A percentile compares a stretch with the other conserved stretches of the same genome.
phyloP scores from a whole-genome alignment of 208 protist species.

The Leishmania mexicana region DNA sequence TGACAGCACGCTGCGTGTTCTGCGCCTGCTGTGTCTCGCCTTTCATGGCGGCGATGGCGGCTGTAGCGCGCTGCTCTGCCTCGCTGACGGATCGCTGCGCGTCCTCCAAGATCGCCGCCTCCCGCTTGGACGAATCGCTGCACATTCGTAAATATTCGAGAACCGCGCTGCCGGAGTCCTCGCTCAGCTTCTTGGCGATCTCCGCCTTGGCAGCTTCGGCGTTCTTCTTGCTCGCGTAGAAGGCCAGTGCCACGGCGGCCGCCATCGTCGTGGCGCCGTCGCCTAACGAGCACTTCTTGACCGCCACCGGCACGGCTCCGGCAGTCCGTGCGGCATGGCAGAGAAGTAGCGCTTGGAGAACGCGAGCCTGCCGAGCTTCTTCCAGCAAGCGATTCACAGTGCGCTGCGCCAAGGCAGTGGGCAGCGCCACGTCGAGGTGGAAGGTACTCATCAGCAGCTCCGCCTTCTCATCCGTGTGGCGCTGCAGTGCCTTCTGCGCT shows the following conservation, averaged over 20 bases:
- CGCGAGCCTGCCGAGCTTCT: constrained; percentile 17
- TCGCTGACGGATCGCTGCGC: constrained; percentile 23
- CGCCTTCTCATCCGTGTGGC: constrained; percentile 10
- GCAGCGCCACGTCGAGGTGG: constrained; percentile 8
- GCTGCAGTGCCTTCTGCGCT: background rate
- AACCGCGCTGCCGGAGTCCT: constrained; percentile 5
- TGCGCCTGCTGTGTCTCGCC: constrained; percentile 13
- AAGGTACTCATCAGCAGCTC: constrained; percentile 16
- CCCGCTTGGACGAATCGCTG: constrained; percentile 9
- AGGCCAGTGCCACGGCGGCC: constrained; percentile 28
- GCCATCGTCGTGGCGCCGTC: constrained; percentile 5
- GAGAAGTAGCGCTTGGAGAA: constrained; percentile 30
- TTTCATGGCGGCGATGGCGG: constrained; percentile 21
- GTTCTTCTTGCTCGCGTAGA: constrained; percentile 14
- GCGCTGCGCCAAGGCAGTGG: constrained; percentile 6
- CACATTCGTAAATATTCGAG: constrained; percentile 25
- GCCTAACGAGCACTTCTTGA: constrained; percentile 9
- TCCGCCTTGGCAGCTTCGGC: constrained; percentile 9
- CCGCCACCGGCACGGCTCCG: constrained; percentile 25
- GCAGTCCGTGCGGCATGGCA: constrained; percentile 19
- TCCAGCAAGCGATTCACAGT: background rate
- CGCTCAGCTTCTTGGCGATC: constrained; percentile 17
- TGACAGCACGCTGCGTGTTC: constrained; percentile 9
- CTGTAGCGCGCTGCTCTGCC: constrained; percentile 22
- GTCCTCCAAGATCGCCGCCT: constrained; percentile 7